Evolutionary conservation across 108 stramenopile genomes (phyloP), one percentile per base, ranked within the genome.

Genomic region (Skeletonema marinoi): DNA sequence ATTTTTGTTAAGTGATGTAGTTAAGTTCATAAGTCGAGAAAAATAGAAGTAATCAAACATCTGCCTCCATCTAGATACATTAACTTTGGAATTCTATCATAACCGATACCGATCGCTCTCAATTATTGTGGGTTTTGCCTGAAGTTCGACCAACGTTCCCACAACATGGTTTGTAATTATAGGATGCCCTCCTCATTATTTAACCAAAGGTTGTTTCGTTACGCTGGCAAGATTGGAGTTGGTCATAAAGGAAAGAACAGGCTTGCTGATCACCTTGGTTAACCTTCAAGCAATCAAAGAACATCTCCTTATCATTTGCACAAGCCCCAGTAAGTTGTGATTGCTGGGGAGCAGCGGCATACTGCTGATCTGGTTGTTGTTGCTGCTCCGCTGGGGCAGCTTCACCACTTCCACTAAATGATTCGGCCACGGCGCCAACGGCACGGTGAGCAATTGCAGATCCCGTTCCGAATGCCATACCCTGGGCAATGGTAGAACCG

Each of bases 391-490:
- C 74, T 8, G 81, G 68, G 41, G 54, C 65, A 10, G 79, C 63
- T 17, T 42, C 60, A 44, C 56, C 51, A n/a, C 75, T 73, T 31
- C 95, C 95, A 36, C 81, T 71, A 61, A 96, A 77, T 74, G 91
- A 81, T n/a, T 84, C 87, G 33, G 90, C 93, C 10, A 78, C 93
- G 9, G 93, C 92, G 65, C 95, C 95, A 6, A 96, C 95, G 35
- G 93, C 95, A 51, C 96, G 94, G 70, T 98, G 98, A 44, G 97
- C 98, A 77, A 98, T 93, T 60, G 97, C 97, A 4, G 90, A 92
- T 60, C 98, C 98, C 59, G 95, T 98, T 66, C 98, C 98, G 78
- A 98, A 98, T 14, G 97, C 97, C 92, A 98, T 97, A 54, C 98
- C 98, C 83, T 98, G 98, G 16, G 92, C 95, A 85, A 98, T 98